Base-by-base conservation (phyloP, 2,329 filamentous ascomycete genomes). In the Alternaria tenuissima region DNA sequence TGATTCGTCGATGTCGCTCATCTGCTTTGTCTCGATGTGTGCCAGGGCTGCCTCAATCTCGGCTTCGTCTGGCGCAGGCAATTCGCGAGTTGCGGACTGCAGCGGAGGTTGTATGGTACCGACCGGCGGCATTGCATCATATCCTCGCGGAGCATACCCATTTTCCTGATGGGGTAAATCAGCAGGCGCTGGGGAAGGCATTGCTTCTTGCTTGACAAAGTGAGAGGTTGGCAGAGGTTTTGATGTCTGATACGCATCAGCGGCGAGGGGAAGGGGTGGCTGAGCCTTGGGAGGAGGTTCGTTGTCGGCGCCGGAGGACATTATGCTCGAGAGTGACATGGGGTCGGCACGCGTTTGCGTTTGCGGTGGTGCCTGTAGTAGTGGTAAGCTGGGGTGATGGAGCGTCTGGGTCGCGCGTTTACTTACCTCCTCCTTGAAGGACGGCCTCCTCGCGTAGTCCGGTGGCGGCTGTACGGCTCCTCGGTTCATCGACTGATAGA, bases 301-400 rank as follows among this genome's bases (percentile, higher is more conserved):
- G 57, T 91, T 86, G 57, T 93, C 89, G 56, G 91, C 86, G 67
- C 88, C 93, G 4, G 93, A 94, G 16, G 93, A 94, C 43, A 98
- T 89, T 61, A 98, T 96, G 76, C 94, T 97, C 67, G 93, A 95
- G 74, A 98, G 95, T 5, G 94, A 95, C 94, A 97, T 97, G 54
- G 94, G 91, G 76, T 96, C 91, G 59, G 90, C 89, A 76, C 93
- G 89, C 51, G 90, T 91, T 87, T 93, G 89, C 51, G 90, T 91
- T 87, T 91, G 87, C 53, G 90, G 92, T 87, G 93, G 77, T 36
- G 68, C 64, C 74, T 74, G 58, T 59, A 32, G 41, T 46, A 54
- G 43, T 41, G 52, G 71, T 74, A 57, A 77, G 71, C 57, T 48
- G 38, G 30, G 24, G 46, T 58, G 32, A 58, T 48, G 55, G 30